Evolutionary conservation across 495 filamentous ascomycete species (phyloP).

Genomic region (Daldinia grandis): DNA sequence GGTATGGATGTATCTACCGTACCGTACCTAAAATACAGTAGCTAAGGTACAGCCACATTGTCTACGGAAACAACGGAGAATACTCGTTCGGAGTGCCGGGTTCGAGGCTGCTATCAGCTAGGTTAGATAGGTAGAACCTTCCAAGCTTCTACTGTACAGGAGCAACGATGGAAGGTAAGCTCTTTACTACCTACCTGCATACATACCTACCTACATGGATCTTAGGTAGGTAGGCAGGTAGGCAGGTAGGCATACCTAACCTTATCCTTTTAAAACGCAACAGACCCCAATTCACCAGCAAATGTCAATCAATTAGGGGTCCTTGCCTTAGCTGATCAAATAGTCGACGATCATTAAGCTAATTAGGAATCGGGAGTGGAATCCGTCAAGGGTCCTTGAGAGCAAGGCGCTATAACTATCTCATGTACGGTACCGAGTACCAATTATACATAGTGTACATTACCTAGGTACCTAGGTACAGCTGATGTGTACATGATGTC

Average conservation of each 20-base stretch:
- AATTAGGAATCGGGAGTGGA: slow-evolving; percentile 24
- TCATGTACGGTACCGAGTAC: slow-evolving; percentile 8
- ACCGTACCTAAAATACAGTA: not conserved
- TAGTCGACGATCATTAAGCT: slow-evolving; percentile 18
- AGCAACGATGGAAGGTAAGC: no score
- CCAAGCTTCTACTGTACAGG: slow-evolving; percentile 13
- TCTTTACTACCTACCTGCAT: no score
- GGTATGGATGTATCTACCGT: not conserved
- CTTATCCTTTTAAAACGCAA: slow-evolving; percentile 6
- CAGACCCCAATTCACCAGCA: slow-evolving; percentile 9
- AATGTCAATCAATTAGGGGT: slow-evolving; percentile 25
- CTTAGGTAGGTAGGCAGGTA: no score
- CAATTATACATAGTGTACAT: not conserved
- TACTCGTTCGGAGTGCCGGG: slow-evolving; percentile 1
- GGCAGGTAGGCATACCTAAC: no score
- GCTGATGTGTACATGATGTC: no score
- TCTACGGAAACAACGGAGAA: slow-evolving; percentile 13
- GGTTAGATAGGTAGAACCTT: no score
- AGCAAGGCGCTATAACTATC: slow-evolving; percentile 4
- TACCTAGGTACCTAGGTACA: not conserved
- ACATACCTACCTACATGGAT: no score
- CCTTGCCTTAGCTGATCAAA: slow-evolving; percentile 24
- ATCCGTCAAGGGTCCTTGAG: slow-evolving; percentile 3
- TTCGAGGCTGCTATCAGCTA: slow-evolving; percentile 19
- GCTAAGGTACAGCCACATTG: not conserved